Evolutionary conservation across 306 rosid genomes (phyloP).

Genomic region (Arachis hypogaea): DNA sequence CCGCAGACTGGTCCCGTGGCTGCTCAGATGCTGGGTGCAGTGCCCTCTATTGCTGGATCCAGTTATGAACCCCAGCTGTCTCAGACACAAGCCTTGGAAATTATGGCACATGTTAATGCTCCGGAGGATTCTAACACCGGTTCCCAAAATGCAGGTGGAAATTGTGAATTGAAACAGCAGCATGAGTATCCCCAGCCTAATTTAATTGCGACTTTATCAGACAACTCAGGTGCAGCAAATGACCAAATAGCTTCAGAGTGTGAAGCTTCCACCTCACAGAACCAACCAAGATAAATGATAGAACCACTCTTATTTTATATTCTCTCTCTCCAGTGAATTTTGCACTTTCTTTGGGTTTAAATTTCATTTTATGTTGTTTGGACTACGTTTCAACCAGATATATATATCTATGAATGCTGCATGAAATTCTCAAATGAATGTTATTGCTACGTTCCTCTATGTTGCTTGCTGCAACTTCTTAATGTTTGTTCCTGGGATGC

Average conservation of each 20-base stretch:
- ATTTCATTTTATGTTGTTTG: constrained; percentile 12
- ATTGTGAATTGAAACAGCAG: constrained; percentile 32
- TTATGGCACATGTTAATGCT: constrained; percentile 10
- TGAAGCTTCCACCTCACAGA: constrained; percentile 30
- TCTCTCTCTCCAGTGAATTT: background rate
- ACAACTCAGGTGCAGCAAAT: constrained; percentile 29
- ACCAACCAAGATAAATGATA: constrained; percentile 1
- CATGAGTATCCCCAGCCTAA: constrained; percentile 7
- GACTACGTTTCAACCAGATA: background rate
- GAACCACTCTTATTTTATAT: background rate
- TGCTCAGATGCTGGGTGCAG: constrained; percentile 34
- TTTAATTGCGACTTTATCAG: background rate
- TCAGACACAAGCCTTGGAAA: constrained; percentile 28
- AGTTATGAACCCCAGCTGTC: constrained; percentile 29
- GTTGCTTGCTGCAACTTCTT: background rate
- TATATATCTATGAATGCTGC: constrained; percentile 10
- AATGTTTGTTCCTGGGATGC: background rate
- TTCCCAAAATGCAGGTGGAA: constrained; percentile 38
- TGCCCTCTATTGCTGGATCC: constrained; percentile 21
- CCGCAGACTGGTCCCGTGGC: constrained; percentile 26
- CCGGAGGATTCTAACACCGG: constrained; percentile 24
- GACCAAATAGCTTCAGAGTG: constrained; percentile 25
- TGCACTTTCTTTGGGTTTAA: background rate
- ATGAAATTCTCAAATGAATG: constrained; percentile 9
- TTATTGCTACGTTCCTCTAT: background rate